Conservation (phyloP, 169 alveolate genomes). For the Amoebophrya sp. region DNA sequence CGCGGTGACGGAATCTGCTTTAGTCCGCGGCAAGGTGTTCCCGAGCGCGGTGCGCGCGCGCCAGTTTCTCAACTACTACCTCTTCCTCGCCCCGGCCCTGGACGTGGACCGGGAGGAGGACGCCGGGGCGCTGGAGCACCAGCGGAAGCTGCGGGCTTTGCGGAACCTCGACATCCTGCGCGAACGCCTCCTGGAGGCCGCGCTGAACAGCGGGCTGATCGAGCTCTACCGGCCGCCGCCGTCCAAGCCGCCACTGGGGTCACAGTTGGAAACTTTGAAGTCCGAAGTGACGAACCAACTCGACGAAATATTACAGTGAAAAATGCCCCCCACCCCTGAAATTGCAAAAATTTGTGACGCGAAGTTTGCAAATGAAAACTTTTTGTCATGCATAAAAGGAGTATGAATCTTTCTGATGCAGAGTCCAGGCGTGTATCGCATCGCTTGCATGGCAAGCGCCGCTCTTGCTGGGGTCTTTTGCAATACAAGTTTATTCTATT, state of each 20-base stretch:
- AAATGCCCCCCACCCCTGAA: too few relatives aligned
- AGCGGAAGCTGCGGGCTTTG: neutral
- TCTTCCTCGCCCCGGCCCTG: neutral
- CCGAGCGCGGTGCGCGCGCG: neutral
- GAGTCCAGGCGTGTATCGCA: too few relatives aligned
- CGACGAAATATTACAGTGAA: too few relatives aligned
- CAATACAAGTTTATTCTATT: too few relatives aligned
- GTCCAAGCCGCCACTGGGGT: neutral
- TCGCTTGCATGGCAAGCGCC: too few relatives aligned
- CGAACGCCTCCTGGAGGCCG: slow-evolving; percentile 7
- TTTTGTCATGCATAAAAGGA: too few relatives aligned
- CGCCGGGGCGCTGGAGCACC: neutral
- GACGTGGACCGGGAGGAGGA: neutral
- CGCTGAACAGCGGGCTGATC: neutral
- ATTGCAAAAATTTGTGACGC: too few relatives aligned
- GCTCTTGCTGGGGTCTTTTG: too few relatives aligned
- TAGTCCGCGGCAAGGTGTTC: neutral
- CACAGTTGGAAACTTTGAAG: neutral
- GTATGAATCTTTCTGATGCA: too few relatives aligned
- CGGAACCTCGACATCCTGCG: neutral
- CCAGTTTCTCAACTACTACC: neutral
- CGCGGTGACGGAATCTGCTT: neutral
- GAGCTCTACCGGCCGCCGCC: neutral
- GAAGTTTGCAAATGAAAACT: too few relatives aligned
- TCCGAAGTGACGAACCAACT: neutral